Conservation (phyloP, 495 filamentous ascomycete species). For the Ramalina intermedia region DNA sequence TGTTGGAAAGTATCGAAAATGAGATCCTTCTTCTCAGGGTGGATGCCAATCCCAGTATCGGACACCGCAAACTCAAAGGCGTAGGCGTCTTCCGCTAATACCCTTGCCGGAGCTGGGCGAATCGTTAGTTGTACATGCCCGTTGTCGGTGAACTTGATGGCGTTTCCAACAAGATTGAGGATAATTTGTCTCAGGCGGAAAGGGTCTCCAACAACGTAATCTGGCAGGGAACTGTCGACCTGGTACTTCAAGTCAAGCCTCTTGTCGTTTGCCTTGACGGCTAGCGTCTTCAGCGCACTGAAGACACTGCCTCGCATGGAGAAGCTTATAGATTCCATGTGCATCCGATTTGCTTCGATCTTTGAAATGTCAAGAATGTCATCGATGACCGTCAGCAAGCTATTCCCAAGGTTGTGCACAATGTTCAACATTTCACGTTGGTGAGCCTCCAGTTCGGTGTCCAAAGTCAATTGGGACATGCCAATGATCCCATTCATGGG, state of each 20-base stretch:
- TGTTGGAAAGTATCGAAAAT: slow-evolving; percentile 99
- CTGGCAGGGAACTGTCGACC: slow-evolving; percentile 85
- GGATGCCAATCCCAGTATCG: slow-evolving; percentile 96
- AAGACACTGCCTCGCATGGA: slow-evolving; percentile 91
- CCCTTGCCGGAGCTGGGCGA: slow-evolving; percentile 38
- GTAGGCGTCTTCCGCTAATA: slow-evolving; percentile 52
- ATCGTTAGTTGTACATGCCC: slow-evolving; percentile 95
- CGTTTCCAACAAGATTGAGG: slow-evolving; percentile 45
- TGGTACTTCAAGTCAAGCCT: slow-evolving; percentile 87
- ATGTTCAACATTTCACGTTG: slow-evolving; percentile 98
- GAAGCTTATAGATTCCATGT: slow-evolving; percentile 96
- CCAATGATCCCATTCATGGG: slow-evolving; percentile 83
- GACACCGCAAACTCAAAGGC: slow-evolving; percentile 94
- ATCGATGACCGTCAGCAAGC: slow-evolving; percentile 94
- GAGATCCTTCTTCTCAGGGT: slow-evolving; percentile 85
- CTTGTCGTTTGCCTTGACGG: slow-evolving; percentile 95
- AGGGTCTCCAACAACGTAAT: slow-evolving; percentile 93
- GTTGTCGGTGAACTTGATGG: slow-evolving; percentile 89
- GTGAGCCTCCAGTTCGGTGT: slow-evolving; percentile 79
- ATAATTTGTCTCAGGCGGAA: slow-evolving; percentile 94
- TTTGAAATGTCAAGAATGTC: slow-evolving; percentile 98
- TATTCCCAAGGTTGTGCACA: slow-evolving; percentile 94
- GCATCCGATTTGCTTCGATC: slow-evolving; percentile 99
- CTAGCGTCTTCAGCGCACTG: slow-evolving; percentile 91
- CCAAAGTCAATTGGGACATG: slow-evolving; percentile 94